These are phyloP conservation scores for Cercophora sp. DNA, from an alignment of 495 filamentous ascomycete genomes.

Conservation along the genomic window DNA sequence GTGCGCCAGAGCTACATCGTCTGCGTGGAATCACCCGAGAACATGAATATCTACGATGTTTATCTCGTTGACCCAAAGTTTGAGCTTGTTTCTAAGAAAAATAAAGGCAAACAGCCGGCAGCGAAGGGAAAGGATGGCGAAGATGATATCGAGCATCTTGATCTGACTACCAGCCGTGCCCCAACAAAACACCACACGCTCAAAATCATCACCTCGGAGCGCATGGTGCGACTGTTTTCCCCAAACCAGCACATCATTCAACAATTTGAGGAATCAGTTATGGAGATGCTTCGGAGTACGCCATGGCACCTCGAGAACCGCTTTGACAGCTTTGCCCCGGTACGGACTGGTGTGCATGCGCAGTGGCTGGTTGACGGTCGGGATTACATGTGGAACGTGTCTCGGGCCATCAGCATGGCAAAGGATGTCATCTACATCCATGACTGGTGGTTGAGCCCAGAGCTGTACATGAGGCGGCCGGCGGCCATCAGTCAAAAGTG, in stretches of 20 bases:
- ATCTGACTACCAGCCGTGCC: conserved; percentile 54
- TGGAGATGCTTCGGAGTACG: conserved; percentile 74
- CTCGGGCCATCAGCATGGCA: conserved; percentile 93
- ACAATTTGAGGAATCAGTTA: conserved; percentile 91
- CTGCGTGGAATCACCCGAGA: conserved; percentile 94
- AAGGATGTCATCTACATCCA: conserved; percentile 99
- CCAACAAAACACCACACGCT: conserved; percentile 73
- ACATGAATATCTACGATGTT: conserved; percentile 98
- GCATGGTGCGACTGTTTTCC: conserved; percentile 85
- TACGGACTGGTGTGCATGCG: conserved; percentile 79
- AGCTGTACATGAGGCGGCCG: conserved; percentile 92
- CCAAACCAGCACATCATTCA: conserved; percentile 83
- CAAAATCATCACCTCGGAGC: conserved; percentile 78
- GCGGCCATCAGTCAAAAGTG: conserved; percentile 98
- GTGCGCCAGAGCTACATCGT: conserved; percentile 97
- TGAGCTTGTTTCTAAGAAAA: conserved; percentile 68
- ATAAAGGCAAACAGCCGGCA: conserved; percentile 60
- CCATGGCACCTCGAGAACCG: conserved; percentile 79
- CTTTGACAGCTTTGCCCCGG: conserved; percentile 91
- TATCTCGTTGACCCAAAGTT: conserved; percentile 90
- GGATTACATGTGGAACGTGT: conserved; percentile 99
- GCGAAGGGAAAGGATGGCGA: conserved; percentile 50
- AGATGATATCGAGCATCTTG: conserved; percentile 31
- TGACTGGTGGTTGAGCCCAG: conserved; percentile 98
- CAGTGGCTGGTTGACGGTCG: conserved; percentile 97